phyloP scores from a whole-genome alignment of 495 filamentous ascomycete genomes.

The Gamarada debralockiae region DNA sequence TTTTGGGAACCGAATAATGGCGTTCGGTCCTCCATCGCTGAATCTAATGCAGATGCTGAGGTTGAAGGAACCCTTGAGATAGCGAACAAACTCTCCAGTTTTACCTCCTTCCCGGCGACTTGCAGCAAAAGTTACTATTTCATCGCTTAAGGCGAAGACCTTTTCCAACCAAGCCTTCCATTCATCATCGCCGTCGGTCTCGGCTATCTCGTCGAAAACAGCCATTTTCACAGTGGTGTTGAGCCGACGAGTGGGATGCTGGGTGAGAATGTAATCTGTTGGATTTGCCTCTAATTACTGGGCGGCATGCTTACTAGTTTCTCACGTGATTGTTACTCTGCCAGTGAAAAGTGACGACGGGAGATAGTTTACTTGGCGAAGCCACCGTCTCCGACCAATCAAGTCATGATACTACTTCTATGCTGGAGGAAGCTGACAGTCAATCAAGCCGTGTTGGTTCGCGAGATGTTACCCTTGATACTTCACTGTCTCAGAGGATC shows the following conservation, averaged over 20 bases:
- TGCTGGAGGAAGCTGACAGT: constrained; percentile 18
- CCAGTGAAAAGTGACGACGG: too few species aligned
- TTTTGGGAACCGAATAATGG: constrained; percentile 33
- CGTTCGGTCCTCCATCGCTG: constrained; percentile 27
- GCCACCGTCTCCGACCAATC: constrained; percentile 6
- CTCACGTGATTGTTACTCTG: too few species aligned
- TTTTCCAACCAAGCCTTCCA: constrained; percentile 20
- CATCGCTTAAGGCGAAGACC: constrained; percentile 20
- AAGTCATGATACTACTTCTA: constrained; percentile 11
- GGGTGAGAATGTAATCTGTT: background rate
- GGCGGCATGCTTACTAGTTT: too few species aligned
- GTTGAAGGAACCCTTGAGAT: constrained; percentile 34
- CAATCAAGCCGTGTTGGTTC: constrained; percentile 17
- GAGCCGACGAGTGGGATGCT: background rate
- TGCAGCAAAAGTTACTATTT: constrained; percentile 29
- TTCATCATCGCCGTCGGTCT: constrained; percentile 22
- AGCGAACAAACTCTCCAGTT: constrained; percentile 24
- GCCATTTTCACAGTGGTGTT: background rate
- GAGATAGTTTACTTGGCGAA: too few species aligned
- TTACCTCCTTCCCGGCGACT: constrained; percentile 24
- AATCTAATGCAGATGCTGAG: constrained; percentile 31
- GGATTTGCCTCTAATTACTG: background rate
- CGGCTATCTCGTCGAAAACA: constrained; percentile 22
- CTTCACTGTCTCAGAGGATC: constrained; percentile 11
- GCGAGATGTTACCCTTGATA: constrained; percentile 16